Base-by-base conservation (phyloP, 2,329 filamentous ascomycete species). In the Thelonectria olida region DNA sequence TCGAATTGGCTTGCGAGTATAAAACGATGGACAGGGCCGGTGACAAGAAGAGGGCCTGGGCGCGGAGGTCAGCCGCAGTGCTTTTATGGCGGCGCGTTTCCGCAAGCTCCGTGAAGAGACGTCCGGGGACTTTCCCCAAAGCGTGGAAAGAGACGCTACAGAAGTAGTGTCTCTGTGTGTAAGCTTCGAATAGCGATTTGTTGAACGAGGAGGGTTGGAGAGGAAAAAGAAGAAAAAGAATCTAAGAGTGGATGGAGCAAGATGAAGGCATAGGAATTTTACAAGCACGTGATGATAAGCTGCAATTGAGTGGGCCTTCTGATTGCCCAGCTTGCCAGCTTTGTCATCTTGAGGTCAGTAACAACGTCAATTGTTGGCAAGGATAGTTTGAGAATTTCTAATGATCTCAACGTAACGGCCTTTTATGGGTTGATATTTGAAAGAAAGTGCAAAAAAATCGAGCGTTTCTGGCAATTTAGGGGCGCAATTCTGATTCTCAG, bases 91-190 rank as follows among this genome's bases (percentile, higher is more conserved):
- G 94, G 93, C 92, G 94, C 93, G 92, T 97, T 97, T 96, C 93
- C 92, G 93, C 94, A 87, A 74, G 73, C 74, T 75, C 74, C 57
- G 70, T 67, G 59, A 68, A 76, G 79, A 82, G 85, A 85, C 86
- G 94, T 97, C 95, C 95, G 95, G 95, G 95, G 95, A 98, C 95
- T 98, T 98, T 98, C 95, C 95, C 95, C 93, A 96, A 97, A 97
- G 94, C 94, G 76, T 70, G 74, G 48, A 54, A 72, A 76, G 75
- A 80, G 68, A 78, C 68, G 73, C 72, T 72, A 65, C 67, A 63
- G 55, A 59, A 17, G 52, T 61, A 63, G 62, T 54, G 75, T 87
- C 84, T 91, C 92, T 90, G 92, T 97, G 83, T 90, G 92, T 93
- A 82, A 93, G 94, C 95, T 97, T 97, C 91, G 93, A 96, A 97